These are phyloP conservation scores for Sporisorium reilianum DNA, from an alignment of 1,284 basidiomycete genomes.

Conservation along the genomic window DNA sequence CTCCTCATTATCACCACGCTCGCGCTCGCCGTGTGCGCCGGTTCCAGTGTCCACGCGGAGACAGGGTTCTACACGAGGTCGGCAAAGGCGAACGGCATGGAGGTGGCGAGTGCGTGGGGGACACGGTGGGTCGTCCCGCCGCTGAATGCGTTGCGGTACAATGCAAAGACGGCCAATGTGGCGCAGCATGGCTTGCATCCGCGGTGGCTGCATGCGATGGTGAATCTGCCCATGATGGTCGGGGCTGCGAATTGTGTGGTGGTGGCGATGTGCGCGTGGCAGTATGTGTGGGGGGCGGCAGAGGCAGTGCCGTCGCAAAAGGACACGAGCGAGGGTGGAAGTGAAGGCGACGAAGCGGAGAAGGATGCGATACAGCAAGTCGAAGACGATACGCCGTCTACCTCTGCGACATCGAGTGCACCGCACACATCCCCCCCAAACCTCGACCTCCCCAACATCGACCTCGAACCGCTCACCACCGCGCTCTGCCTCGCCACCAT, in stretches of 20 bases:
- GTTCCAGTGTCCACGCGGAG: slow-evolving; percentile 4
- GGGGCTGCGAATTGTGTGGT: slow-evolving; percentile 42
- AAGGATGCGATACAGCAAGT: not conserved
- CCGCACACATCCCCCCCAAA: no score
- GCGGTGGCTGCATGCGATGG: slow-evolving; percentile 62
- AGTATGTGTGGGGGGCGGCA: not conserved
- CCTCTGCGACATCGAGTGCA: not conserved
- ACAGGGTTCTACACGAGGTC: slow-evolving; percentile 14
- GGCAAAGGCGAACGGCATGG: not conserved
- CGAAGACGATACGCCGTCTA: not conserved
- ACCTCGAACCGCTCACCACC: slow-evolving; percentile 16
- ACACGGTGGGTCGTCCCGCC: slow-evolving; percentile 53
- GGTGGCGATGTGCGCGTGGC: slow-evolving; percentile 10
- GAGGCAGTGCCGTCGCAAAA: no score
- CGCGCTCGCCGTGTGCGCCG: not conserved
- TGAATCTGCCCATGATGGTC: slow-evolving; percentile 68
- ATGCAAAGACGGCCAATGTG: slow-evolving; percentile 63
- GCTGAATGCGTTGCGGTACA: slow-evolving; percentile 68
- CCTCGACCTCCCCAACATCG: not conserved
- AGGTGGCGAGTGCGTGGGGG: slow-evolving; percentile 2
- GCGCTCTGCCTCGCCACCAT: slow-evolving; percentile 19
- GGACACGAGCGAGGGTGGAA: not conserved
- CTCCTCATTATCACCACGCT: slow-evolving; percentile 11
- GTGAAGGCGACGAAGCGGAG: slow-evolving; percentile 3
- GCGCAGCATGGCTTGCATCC: slow-evolving; percentile 68